Evolutionary conservation across 768 basidiomycete species (phyloP), one percentile per base, ranked within the genome.

Genomic region (Hericium erinaceus): DNA sequence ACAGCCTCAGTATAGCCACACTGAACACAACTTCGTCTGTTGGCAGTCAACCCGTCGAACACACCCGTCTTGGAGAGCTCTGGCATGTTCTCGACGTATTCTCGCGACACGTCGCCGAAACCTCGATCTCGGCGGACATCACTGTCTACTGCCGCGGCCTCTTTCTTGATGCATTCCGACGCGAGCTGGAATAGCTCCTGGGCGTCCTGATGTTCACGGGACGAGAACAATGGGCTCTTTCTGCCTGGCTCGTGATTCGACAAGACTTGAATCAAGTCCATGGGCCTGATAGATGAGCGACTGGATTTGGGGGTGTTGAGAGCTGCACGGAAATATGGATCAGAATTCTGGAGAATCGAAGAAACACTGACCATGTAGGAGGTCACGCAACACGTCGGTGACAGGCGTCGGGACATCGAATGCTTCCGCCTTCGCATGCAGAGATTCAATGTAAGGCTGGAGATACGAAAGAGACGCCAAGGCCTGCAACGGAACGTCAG

Each of bases 181-280:
- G 98, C 75, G 37, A 98, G 84, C 64, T 95, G 87, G 73, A 97
- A 98, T n/a, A 98, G 79, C 68, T 98, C 95, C 67, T 98, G 95
- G 4, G 95, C 95, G 68, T 98, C 95, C 73, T 98, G 95, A 68
- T 98, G 95, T 68, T 97, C 93, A 12, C 92, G 85, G 1, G 92
- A 92, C 62, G 83, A 82, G 70, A 95, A 86, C 11, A 93, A 77
- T 0, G 86, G 78, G 63, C 79, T 79, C 61, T 77, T 69, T 65
- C 79, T 80, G 52, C 79, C 79, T 38, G 75, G 70, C 39, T 79
- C 73, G 59, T 79, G 76, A 20, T 75, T 68, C 16, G 83, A 81
- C 33, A 95, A 78, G 3, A 84, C 87, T 16, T 78, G 70, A 49
- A 95, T 87, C 57, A 95, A 82, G 39, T 78, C 77, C 48, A 82